Percentiles rank a stretch among this genome's conserved stretches.
Conservation (phyloP, 257 asterid species). For the Salvia hispanica region DNA sequence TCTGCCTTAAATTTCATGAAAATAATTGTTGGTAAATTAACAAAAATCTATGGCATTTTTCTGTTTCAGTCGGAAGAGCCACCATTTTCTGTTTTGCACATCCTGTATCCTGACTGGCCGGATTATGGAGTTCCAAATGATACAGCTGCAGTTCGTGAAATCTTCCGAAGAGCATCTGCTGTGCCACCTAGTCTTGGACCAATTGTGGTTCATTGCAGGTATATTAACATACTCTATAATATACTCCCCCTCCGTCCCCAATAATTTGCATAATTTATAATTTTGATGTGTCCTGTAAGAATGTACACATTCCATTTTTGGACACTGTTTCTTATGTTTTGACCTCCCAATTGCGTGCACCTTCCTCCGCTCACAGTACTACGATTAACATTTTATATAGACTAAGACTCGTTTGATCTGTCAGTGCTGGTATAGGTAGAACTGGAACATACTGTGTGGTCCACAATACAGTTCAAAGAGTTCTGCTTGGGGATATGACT, state of each 20-base stretch:
- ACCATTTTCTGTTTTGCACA: constrained; percentile 35
- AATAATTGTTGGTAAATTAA: constrained; percentile 21
- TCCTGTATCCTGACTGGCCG: constrained; percentile 25
- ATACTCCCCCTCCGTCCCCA: no score
- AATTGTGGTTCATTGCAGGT: constrained; percentile 98
- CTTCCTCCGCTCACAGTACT: no score
- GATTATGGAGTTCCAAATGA: constrained; percentile 88
- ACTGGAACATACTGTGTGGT: constrained; percentile 88
- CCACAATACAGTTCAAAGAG: constrained; percentile 79
- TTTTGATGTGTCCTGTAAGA: no score
- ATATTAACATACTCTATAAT: neutral
- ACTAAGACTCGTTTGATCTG: constrained; percentile 24
- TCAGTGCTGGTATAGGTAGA: constrained; percentile 97
- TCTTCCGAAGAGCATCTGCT: constrained; percentile 53
- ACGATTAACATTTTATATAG: no score
- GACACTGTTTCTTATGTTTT: no score
- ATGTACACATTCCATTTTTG: no score
- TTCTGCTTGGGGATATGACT: constrained; percentile 74
- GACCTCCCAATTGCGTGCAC: no score
- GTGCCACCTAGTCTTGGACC: constrained; percentile 56
- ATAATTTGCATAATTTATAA: no score
- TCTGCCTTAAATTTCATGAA: no score
- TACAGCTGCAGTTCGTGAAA: constrained; percentile 75
- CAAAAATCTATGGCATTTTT: neutral
- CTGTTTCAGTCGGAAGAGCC: constrained; percentile 68